phyloP scores from a whole-genome alignment of 1,284 basidiomycete genomes.

The Ustilago loliicola region DNA sequence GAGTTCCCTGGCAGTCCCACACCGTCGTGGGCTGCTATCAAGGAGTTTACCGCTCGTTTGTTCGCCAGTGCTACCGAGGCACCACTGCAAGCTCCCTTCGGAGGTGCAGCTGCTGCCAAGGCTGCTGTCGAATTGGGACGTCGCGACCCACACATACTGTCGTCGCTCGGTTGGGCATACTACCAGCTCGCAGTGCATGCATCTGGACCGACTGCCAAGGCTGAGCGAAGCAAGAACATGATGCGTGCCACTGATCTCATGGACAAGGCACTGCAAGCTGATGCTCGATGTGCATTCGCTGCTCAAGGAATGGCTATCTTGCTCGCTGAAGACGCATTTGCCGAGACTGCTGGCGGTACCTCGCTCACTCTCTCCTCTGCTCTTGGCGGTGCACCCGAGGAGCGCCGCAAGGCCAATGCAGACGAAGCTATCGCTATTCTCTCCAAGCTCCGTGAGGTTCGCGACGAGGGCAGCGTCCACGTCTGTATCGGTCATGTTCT shows the following conservation, averaged over 20 bases:
- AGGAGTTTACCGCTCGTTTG: conserved; percentile 66
- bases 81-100: conserved; percentile 53
- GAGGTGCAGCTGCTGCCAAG: conserved; percentile 56
- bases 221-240: conserved; percentile 64
- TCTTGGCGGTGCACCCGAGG: conserved; percentile 47
- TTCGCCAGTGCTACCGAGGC: conserved; percentile 54
- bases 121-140: conserved; percentile 56
- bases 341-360: conserved; percentile 48
- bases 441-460: conserved; percentile 66
- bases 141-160: conserved; percentile 63
- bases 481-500: conserved; percentile 69
- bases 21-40: conserved; percentile 63
- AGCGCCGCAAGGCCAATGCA: conserved; percentile 56
- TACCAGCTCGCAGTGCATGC: conserved; percentile 65
- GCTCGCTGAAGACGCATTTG: conserved; percentile 65
- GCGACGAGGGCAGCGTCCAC: conserved; percentile 67
- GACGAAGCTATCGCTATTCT: conserved; percentile 66
- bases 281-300: conserved; percentile 65
- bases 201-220: conserved; percentile 54
- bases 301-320: conserved; percentile 69
- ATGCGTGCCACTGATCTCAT: conserved; percentile 67
- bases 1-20: conserved; percentile 63
- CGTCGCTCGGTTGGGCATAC: conserved; percentile 67
- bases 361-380: conserved; percentile 28
- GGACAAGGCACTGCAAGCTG: conserved; percentile 64